phyloP scores from a whole-genome alignment of 106 monocot genomes.

The Amphibolis antarctica region DNA sequence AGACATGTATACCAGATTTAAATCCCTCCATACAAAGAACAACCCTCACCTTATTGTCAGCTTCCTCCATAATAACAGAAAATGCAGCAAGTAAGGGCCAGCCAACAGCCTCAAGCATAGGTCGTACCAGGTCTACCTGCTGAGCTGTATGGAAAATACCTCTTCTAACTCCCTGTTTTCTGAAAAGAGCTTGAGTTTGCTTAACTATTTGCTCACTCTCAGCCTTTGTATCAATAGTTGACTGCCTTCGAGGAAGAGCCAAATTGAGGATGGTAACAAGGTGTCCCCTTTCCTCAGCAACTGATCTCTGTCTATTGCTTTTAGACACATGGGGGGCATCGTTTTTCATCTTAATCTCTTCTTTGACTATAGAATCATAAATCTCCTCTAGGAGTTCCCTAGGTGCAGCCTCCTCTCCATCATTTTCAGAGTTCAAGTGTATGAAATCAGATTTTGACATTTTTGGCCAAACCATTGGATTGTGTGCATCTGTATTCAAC shows the following conservation, averaged over 20 bases:
- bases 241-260: constrained; percentile 67
- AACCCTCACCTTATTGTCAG: constrained; percentile 69
- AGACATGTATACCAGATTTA: constrained; percentile 74
- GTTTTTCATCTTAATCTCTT: constrained; percentile 95
- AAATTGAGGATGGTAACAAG: constrained; percentile 86
- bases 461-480: constrained; percentile 93
- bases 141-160: constrained; percentile 75
- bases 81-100: constrained; percentile 97
- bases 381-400: constrained; percentile 86
- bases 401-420: constrained; percentile 72
- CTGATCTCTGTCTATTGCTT: constrained; percentile 33
- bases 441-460: constrained; percentile 95
- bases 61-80: constrained; percentile 95
- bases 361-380: constrained; percentile 80
- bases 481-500: constrained; percentile 98
- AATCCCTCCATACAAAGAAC: constrained; percentile 96
- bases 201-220: constrained; percentile 69
- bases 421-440: constrained; percentile 61
- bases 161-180: constrained; percentile 67
- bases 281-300: constrained; percentile 61
- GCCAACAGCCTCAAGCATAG: constrained; percentile 96
- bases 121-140: constrained; percentile 88
- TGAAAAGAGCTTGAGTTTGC: constrained; percentile 78
- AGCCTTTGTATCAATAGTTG: constrained; percentile 55
- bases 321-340: constrained; percentile 27